Evolutionary conservation across 306 rosid species (phyloP).

Genomic region (Vigna reflexopilosa): DNA sequence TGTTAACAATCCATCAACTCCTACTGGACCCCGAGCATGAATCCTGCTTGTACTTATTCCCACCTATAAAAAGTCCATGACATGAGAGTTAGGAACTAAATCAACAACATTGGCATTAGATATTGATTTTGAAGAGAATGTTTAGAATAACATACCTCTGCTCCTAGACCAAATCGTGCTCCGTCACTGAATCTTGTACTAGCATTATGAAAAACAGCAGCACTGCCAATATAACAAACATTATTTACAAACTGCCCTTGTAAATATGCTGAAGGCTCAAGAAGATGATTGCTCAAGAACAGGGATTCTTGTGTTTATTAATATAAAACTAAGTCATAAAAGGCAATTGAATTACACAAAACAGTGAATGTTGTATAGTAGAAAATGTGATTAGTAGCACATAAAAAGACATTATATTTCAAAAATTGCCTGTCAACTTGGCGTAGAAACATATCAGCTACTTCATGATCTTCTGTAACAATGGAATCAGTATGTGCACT

Average conservation of each 20-base stretch:
- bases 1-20: slow-evolving; percentile 96
- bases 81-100: background rate
- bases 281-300: slow-evolving; percentile 23
- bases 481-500: slow-evolving; percentile 97
- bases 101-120: slow-evolving; percentile 16
- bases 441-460: slow-evolving; percentile 69
- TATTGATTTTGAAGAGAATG: background rate
- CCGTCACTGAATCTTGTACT: slow-evolving; percentile 97
- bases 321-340: background rate
- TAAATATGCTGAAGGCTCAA: slow-evolving; percentile 1
- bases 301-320: slow-evolving; percentile 30
- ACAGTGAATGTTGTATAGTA: slow-evolving; percentile 6
- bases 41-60: slow-evolving; percentile 97
- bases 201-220: slow-evolving; percentile 98
- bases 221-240: slow-evolving; percentile 63
- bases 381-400: slow-evolving; percentile 14
- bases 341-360: slow-evolving; percentile 3
- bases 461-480: slow-evolving; percentile 77
- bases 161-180: slow-evolving; percentile 96
- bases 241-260: slow-evolving; percentile 10
- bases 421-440: slow-evolving; percentile 85
- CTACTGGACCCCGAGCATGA: slow-evolving; percentile 99
- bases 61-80: slow-evolving; percentile 60
- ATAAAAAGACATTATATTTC: too few species aligned
- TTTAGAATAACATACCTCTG: slow-evolving; percentile 73